Conservation (phyloP, 495 filamentous ascomycete species). For the Aspergillus cavernicola region DNA sequence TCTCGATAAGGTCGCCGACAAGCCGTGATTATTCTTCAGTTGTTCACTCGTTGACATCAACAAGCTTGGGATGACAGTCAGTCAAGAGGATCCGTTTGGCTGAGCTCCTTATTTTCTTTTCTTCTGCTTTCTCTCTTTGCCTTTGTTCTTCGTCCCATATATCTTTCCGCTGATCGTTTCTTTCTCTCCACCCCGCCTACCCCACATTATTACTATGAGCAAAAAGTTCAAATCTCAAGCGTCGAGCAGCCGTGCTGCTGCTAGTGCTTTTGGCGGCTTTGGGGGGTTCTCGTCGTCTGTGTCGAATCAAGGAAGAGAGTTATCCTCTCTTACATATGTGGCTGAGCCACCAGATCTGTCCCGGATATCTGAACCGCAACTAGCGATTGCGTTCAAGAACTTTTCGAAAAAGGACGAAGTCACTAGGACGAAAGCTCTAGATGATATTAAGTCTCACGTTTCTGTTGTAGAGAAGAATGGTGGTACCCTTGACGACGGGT, state of each 20-base stretch:
- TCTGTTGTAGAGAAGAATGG: slow-evolving; percentile 38
- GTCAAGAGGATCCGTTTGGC: neutral
- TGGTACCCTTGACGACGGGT: slow-evolving; percentile 64
- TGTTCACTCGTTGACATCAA: neutral
- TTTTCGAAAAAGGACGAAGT: slow-evolving; percentile 87
- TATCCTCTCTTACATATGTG: slow-evolving; percentile 75
- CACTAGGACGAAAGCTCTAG: slow-evolving; percentile 89
- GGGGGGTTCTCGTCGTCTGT: slow-evolving; percentile 44
- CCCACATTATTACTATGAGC: slow-evolving; percentile 53
- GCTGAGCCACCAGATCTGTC: slow-evolving; percentile 80
- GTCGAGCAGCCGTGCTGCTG: slow-evolving; percentile 64
- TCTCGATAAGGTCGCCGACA: slow-evolving; percentile 31
- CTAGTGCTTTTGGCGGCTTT: slow-evolving; percentile 45
- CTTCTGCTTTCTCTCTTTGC: neutral
- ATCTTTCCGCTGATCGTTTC: slow-evolving; percentile 15
- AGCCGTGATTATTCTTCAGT: neutral
- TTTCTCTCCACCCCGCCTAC: slow-evolving; percentile 29
- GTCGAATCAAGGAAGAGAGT: slow-evolving; percentile 40
- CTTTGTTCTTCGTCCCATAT: neutral
- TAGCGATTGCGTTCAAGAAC: slow-evolving; percentile 87
- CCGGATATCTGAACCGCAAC: slow-evolving; percentile 68
- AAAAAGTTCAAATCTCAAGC: slow-evolving; percentile 70
- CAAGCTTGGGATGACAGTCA: slow-evolving; percentile 1
- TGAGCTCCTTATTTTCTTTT: neutral
- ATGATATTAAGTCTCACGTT: slow-evolving; percentile 72